Evolutionary conservation across 352 stramenopile species (phyloP).

Genomic region (Pythium rhizo-oryzae): DNA sequence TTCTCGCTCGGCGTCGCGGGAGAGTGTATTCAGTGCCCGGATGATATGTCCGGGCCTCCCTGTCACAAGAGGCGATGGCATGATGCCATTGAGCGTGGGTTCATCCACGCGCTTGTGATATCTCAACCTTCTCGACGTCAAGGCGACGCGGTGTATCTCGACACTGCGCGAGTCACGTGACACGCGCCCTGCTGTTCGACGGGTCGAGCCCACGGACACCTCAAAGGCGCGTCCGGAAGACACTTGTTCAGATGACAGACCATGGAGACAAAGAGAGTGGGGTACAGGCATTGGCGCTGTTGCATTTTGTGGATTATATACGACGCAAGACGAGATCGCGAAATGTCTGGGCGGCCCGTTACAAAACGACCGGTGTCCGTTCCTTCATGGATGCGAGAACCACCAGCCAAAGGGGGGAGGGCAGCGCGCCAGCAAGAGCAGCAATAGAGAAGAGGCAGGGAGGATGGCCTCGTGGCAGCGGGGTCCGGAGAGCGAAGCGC

Average conservation of each 20-base stretch:
- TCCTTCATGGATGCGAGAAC: not conserved
- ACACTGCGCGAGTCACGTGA: too few species aligned
- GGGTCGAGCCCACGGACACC: too few species aligned
- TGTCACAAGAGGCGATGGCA: not conserved
- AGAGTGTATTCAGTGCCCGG: too few species aligned
- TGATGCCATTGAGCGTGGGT: constrained; percentile 1
- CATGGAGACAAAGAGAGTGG: not conserved
- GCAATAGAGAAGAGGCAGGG: not conserved
- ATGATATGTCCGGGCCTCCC: too few species aligned
- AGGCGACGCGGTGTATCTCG: too few species aligned
- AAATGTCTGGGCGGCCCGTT: not conserved
- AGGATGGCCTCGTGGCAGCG: too few species aligned
- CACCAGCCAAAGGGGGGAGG: not conserved
- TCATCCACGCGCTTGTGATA: not conserved
- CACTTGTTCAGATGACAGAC: too few species aligned
- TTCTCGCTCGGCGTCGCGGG: too few species aligned
- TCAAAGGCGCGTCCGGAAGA: too few species aligned
- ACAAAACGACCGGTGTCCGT: not conserved
- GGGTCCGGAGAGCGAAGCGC: too few species aligned
- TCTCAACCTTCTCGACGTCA: not conserved
- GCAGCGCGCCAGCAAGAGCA: not conserved
- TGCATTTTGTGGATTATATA: constrained; percentile 9
- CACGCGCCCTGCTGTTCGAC: too few species aligned
- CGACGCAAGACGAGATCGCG: not conserved
- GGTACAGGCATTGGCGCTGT: constrained; percentile 9